Evolutionary conservation across 192 early-diverging fungal species (phyloP).

Genomic region (Rhizophagus prolifer): DNA sequence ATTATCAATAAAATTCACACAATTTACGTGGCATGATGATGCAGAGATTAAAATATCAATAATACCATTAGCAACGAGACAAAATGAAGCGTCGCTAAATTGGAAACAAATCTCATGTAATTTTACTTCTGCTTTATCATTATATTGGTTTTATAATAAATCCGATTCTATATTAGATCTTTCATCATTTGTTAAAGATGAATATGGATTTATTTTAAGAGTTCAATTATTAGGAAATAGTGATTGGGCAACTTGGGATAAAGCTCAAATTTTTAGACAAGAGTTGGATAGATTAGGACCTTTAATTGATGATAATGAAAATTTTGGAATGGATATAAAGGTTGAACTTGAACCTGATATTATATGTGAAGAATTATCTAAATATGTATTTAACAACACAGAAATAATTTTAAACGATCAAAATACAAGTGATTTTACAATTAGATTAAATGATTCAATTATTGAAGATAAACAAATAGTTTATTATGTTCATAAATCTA

Average conservation of each 20-base stretch:
- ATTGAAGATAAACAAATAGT: neutral
- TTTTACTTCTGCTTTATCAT: no score
- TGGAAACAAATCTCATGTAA: neutral
- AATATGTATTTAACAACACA: neutral
- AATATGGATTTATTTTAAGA: neutral
- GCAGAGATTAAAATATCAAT: neutral
- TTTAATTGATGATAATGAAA: constrained; percentile 2
- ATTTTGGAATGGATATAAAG: neutral
- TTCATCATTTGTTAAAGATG: neutral
- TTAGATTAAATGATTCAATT: neutral
- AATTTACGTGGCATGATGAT: neutral
- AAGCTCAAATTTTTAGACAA: neutral
- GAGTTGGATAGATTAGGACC: neutral
- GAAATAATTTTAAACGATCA: neutral
- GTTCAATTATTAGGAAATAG: neutral
- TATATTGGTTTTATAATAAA: neutral
- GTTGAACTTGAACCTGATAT: constrained; percentile 1
- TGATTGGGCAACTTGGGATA: neutral
- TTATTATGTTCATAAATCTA: neutral
- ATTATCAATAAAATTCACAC: neutral
- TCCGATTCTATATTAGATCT: neutral
- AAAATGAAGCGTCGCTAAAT: neutral
- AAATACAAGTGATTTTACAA: neutral
- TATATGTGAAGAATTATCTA: neutral
- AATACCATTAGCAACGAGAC: neutral